A percentile compares a stretch with the other conserved stretches of the same genome.
Evolutionary conservation across 495 filamentous ascomycete species (phyloP).

Genomic region (Daldinia vernicosa): DNA sequence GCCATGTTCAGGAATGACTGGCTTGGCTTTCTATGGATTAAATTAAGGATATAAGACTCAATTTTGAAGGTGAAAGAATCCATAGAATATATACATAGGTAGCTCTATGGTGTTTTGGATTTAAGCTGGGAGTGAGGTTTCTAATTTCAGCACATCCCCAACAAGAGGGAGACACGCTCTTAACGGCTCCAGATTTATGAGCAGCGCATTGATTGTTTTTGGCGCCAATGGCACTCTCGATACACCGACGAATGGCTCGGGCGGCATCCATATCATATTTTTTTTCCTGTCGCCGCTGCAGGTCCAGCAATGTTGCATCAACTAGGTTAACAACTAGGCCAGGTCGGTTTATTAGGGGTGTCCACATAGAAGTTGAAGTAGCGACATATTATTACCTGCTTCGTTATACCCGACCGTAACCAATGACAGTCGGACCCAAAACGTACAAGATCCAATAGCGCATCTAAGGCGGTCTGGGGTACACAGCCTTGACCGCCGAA

Average conservation of each 20-base stretch:
- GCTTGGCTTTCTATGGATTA: slow-evolving; percentile 9
- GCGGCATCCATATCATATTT: neutral
- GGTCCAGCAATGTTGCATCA: slow-evolving; percentile 6
- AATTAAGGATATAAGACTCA: slow-evolving; percentile 10
- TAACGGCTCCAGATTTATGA: slow-evolving; percentile 18
- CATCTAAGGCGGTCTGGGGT: slow-evolving; percentile 13
- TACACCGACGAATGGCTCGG: slow-evolving; percentile 6
- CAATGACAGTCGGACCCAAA: neutral
- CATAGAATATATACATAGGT: slow-evolving; percentile 23
- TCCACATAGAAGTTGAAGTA: slow-evolving; percentile 1
- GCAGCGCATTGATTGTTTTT: slow-evolving; percentile 6
- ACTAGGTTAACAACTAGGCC: slow-evolving; percentile 3
- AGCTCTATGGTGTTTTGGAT: slow-evolving; percentile 10
- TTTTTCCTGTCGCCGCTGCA: neutral
- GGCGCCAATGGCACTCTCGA: neutral
- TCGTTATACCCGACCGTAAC: neutral
- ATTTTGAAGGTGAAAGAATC: slow-evolving; percentile 8
- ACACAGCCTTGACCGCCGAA: slow-evolving; percentile 1
- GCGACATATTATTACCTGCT: slow-evolving; percentile 6
- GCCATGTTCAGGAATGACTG: slow-evolving; percentile 22
- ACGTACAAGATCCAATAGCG: slow-evolving; percentile 1
- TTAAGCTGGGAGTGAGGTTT: neutral
- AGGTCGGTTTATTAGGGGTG: slow-evolving; percentile 4
- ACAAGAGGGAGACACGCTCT: slow-evolving; percentile 26
- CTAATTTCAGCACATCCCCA: slow-evolving; percentile 14